Conservation (phyloP, 768 basidiomycete genomes). For the Ephemerocybe angulata region DNA sequence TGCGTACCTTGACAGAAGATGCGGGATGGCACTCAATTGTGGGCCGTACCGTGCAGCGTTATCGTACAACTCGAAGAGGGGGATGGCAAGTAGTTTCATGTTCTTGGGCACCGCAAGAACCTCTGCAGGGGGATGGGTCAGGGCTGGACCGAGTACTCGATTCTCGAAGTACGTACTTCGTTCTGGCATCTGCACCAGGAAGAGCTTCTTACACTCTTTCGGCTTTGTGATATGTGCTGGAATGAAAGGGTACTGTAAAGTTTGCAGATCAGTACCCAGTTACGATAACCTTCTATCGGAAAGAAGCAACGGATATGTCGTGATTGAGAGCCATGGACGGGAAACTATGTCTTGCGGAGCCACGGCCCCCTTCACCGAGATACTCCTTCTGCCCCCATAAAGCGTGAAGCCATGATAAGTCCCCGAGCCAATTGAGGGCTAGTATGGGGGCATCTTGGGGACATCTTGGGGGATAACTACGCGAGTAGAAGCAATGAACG, state of each 20-base stretch:
- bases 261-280: no score
- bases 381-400: no score
- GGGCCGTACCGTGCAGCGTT: slow-evolving; percentile 95
- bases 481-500: slow-evolving; percentile 26
- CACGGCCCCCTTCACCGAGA: no score
- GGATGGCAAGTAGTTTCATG: slow-evolving; percentile 97
- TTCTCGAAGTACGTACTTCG: slow-evolving; percentile 67
- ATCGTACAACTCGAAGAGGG: slow-evolving; percentile 95
- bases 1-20: slow-evolving; percentile 78
- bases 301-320: no score
- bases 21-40: slow-evolving; percentile 90
- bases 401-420: no score
- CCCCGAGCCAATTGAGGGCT: no score
- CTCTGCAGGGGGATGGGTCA: slow-evolving; percentile 46
- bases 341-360: no score
- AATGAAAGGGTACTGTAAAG: slow-evolving; percentile 79
- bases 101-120: slow-evolving; percentile 96
- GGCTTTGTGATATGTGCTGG: slow-evolving; percentile 97
- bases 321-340: no score
- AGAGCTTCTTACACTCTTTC: slow-evolving; percentile 97
- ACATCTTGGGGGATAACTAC: no score
- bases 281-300: no score
- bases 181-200: slow-evolving; percentile 93
- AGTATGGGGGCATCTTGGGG: no score
- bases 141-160: background rate